Evolutionary conservation across 2,329 filamentous ascomycete genomes (phyloP).

Genomic region (Curvularia spicifera): DNA sequence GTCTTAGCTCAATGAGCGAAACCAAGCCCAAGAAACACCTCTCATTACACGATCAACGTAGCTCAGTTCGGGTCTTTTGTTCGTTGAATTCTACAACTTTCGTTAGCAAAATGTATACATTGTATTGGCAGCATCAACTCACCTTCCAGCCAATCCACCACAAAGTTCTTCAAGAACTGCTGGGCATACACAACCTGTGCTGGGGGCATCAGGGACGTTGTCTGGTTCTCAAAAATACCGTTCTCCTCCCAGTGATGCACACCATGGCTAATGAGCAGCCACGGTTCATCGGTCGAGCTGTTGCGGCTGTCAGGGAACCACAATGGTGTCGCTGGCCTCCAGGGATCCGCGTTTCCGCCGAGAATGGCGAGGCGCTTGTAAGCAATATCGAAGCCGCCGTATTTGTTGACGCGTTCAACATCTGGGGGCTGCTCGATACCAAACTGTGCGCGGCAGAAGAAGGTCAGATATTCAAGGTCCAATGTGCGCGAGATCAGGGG

Average conservation of each 20-base stretch:
- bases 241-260: conserved; percentile 86
- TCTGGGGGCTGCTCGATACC: conserved; percentile 70
- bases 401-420: conserved; percentile 72
- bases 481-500: conserved; percentile 76
- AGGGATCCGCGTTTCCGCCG: conserved; percentile 80
- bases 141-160: conserved; percentile 69
- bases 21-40: not conserved
- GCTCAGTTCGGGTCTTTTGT: conserved; percentile 4
- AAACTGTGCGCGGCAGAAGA: conserved; percentile 71
- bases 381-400: conserved; percentile 74
- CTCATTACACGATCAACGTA: not conserved
- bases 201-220: conserved; percentile 64
- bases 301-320: conserved; percentile 65
- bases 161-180: conserved; percentile 64
- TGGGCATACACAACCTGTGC: conserved; percentile 65
- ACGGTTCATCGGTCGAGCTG: conserved; percentile 70
- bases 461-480: conserved; percentile 66
- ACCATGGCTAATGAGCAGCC: conserved; percentile 73
- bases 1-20: not conserved
- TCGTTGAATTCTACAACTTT: conserved; percentile 4
- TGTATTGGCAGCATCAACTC: not conserved
- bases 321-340: conserved; percentile 76
- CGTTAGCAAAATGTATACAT: not conserved
- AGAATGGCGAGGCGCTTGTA: conserved; percentile 79
- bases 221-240: conserved; percentile 68